Conservation (phyloP, 2,329 filamentous ascomycete genomes). For the Trichophyton mentagrophytes region DNA sequence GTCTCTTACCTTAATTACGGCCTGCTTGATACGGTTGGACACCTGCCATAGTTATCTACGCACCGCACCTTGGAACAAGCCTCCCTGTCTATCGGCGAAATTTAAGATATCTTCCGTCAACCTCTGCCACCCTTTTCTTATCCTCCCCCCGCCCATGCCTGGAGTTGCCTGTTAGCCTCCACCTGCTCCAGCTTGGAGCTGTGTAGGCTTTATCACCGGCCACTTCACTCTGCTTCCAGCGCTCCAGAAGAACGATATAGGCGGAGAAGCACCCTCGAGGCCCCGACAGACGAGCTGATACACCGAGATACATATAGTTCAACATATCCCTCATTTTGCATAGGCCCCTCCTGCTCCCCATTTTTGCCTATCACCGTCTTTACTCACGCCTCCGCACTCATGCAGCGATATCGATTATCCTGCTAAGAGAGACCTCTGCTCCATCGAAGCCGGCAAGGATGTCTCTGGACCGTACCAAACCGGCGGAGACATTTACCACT, state of each 20-base stretch:
- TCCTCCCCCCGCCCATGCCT: conserved; percentile 12
- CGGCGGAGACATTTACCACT: conserved; percentile 23
- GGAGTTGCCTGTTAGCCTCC: conserved; percentile 17
- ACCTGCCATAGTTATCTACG: background rate
- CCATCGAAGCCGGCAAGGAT: conserved; percentile 29
- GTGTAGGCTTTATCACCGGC: conserved; percentile 17
- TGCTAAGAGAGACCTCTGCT: conserved; percentile 23
- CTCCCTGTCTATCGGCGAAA: background rate
- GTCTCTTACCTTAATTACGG: background rate
- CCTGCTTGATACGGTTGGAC: background rate
- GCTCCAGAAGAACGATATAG: background rate
- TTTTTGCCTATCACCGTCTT: background rate
- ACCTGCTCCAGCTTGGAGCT: conserved; percentile 20
- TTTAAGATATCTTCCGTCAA: background rate
- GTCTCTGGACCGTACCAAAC: conserved; percentile 32
- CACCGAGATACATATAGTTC: background rate
- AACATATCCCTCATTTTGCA: background rate
- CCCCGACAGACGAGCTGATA: background rate
- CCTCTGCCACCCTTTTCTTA: background rate
- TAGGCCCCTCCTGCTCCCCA: background rate
- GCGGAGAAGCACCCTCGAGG: background rate
- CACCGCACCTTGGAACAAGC: background rate
- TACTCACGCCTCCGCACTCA: conserved; percentile 22
- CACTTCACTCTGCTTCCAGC: conserved; percentile 18
- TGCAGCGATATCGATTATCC: conserved; percentile 29